Evolutionary conservation across 768 basidiomycete species (phyloP).

Genomic region (Russula olivacea): DNA sequence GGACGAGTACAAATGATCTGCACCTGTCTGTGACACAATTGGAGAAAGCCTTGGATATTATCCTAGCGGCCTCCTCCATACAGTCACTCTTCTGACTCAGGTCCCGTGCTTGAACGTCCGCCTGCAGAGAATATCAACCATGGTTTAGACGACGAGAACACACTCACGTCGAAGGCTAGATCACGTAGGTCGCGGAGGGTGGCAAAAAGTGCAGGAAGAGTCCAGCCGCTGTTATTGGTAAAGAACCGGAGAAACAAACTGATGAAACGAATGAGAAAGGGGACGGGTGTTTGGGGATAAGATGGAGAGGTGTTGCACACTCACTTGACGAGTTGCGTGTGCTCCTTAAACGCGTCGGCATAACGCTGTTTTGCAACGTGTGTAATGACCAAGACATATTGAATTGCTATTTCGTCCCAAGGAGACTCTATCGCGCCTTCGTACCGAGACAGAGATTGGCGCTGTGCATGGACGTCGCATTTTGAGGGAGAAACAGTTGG

Average conservation of each 20-base stretch:
- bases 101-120: constrained; percentile 29
- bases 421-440: constrained; percentile 62
- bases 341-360: constrained; percentile 75
- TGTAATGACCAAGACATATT: constrained; percentile 71
- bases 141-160: background rate
- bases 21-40: constrained; percentile 82
- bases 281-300: background rate
- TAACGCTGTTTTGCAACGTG: constrained; percentile 62
- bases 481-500: background rate
- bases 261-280: constrained; percentile 4
- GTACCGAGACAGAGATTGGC: constrained; percentile 38
- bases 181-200: constrained; percentile 77
- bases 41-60: constrained; percentile 85
- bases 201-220: constrained; percentile 75
- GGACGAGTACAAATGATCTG: constrained; percentile 18
- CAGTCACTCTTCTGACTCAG: constrained; percentile 54
- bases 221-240: constrained; percentile 79
- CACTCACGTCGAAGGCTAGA: constrained; percentile 72
- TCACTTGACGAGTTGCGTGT: constrained; percentile 69
- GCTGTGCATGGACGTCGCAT: constrained; percentile 20
- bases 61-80: constrained; percentile 84
- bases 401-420: constrained; percentile 83
- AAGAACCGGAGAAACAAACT: constrained; percentile 78
- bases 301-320: constrained; percentile 30
- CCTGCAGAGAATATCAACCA: constrained; percentile 4